Conservation (phyloP, 2,329 filamentous ascomycete genomes). For the Xylariaceae sp. region DNA sequence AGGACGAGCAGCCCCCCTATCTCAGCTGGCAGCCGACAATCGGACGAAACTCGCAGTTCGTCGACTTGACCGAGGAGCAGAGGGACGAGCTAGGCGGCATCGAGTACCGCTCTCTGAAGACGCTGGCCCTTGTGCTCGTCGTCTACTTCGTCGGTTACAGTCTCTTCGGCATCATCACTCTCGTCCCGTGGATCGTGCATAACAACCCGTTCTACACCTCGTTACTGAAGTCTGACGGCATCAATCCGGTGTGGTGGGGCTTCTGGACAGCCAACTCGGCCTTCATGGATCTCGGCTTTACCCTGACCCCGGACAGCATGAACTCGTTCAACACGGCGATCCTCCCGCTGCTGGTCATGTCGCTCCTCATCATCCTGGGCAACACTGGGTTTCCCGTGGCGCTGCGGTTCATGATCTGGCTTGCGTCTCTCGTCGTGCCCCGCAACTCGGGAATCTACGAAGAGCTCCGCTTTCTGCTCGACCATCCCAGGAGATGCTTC, state of each 20-base stretch:
- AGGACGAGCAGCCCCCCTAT: constrained; percentile 67
- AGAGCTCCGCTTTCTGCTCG: constrained; percentile 82
- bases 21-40: constrained; percentile 91
- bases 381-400: constrained; percentile 95
- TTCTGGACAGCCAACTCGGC: constrained; percentile 83
- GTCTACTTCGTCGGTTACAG: constrained; percentile 82
- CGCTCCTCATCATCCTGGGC: constrained; percentile 86
- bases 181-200: constrained; percentile 75
- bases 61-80: constrained; percentile 82
- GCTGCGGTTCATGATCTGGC: constrained; percentile 90
- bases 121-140: constrained; percentile 70
- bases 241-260: constrained; percentile 79
- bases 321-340: constrained; percentile 74
- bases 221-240: constrained; percentile 56
- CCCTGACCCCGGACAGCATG: constrained; percentile 92
- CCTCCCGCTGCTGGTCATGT: constrained; percentile 69
- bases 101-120: constrained; percentile 89
- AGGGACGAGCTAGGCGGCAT: constrained; percentile 93
- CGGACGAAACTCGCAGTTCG: constrained; percentile 87
- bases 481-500: constrained; percentile 94
- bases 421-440: constrained; percentile 61
- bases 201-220: constrained; percentile 55
- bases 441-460: constrained; percentile 71
- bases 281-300: constrained; percentile 94
- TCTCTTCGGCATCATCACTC: constrained; percentile 64